phyloP scores from a whole-genome alignment of 2,329 filamentous ascomycete species.

The Zasmidium citrigriseum region DNA sequence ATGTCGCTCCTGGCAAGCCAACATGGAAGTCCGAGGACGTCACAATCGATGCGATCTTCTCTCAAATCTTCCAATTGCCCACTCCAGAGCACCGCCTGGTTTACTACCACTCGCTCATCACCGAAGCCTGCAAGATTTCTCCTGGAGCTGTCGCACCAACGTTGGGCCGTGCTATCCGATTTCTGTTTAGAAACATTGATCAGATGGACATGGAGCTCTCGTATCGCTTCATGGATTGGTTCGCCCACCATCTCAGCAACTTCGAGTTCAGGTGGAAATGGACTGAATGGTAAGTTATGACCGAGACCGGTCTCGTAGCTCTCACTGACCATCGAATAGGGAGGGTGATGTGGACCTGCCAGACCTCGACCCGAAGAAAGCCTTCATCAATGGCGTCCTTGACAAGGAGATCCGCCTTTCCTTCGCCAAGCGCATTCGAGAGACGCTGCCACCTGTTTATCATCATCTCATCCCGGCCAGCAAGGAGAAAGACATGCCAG shows the following conservation, averaged over 20 bases:
- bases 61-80: conserved; percentile 87
- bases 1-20: conserved; percentile 63
- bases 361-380: conserved; percentile 81
- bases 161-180: conserved; percentile 88
- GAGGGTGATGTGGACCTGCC: conserved; percentile 79
- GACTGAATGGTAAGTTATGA: conserved; percentile 75
- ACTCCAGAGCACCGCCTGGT: conserved; percentile 88
- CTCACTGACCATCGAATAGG: conserved; percentile 42
- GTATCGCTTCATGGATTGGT: conserved; percentile 94
- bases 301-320: not conserved
- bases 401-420: conserved; percentile 97
- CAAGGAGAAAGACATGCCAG: conserved; percentile 93
- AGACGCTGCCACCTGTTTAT: conserved; percentile 84
- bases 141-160: conserved; percentile 95
- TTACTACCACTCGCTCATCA: conserved; percentile 94
- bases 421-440: conserved; percentile 94
- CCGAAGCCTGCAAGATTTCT: conserved; percentile 92
- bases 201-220: conserved; percentile 83
- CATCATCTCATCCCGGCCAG: conserved; percentile 77
- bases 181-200: conserved; percentile 79
- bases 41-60: conserved; percentile 95
- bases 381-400: conserved; percentile 85
- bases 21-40: conserved; percentile 99
- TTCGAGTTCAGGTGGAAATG: conserved; percentile 99
- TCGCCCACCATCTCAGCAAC: conserved; percentile 95